Percentiles rank a stretch among this genome's conserved stretches.
Conservation (phyloP, 2,329 filamentous ascomycete species). For the Aspergillus ibericus region DNA sequence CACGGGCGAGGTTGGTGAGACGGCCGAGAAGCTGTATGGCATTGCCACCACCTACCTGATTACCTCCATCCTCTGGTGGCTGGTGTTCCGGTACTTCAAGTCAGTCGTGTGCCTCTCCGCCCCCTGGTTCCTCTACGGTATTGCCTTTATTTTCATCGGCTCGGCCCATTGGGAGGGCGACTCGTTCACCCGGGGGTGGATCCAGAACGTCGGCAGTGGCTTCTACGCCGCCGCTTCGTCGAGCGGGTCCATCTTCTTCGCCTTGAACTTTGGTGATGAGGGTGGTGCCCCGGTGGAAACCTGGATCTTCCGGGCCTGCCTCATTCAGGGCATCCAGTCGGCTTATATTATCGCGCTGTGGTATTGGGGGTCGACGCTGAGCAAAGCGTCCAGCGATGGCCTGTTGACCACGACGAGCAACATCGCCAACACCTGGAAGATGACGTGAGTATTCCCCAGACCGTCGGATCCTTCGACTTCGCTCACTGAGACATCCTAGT, state of each 20-base stretch:
- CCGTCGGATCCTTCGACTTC: slow-evolving; percentile 8
- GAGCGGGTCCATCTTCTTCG: slow-evolving; percentile 64
- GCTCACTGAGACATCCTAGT: slow-evolving; percentile 23
- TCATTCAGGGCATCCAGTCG: slow-evolving; percentile 66
- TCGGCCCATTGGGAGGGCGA: slow-evolving; percentile 54
- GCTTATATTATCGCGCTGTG: slow-evolving; percentile 64
- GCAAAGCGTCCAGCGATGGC: slow-evolving; percentile 44
- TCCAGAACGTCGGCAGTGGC: slow-evolving; percentile 61
- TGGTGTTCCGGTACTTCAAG: slow-evolving; percentile 57
- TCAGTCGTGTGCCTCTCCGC: slow-evolving; percentile 57
- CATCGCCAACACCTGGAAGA: slow-evolving; percentile 44
- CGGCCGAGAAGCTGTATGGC: slow-evolving; percentile 58
- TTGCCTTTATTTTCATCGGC: slow-evolving; percentile 62
- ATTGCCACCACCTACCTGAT: slow-evolving; percentile 60
- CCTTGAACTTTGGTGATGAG: slow-evolving; percentile 65
- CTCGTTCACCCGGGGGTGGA: slow-evolving; percentile 46
- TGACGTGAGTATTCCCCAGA: slow-evolving; percentile 28
- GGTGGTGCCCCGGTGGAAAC: slow-evolving; percentile 61
- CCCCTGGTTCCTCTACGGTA: slow-evolving; percentile 63
- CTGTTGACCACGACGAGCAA: slow-evolving; percentile 33
- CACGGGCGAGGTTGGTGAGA: slow-evolving; percentile 62
- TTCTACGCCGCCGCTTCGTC: slow-evolving; percentile 63
- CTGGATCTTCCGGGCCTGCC: slow-evolving; percentile 66
- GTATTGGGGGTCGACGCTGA: slow-evolving; percentile 63
- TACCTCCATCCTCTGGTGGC: slow-evolving; percentile 62